A percentile compares a stretch with the other conserved stretches of the same genome.
Conservation (phyloP, 1,284 basidiomycete species). For the Malassezia vespertilionis region DNA sequence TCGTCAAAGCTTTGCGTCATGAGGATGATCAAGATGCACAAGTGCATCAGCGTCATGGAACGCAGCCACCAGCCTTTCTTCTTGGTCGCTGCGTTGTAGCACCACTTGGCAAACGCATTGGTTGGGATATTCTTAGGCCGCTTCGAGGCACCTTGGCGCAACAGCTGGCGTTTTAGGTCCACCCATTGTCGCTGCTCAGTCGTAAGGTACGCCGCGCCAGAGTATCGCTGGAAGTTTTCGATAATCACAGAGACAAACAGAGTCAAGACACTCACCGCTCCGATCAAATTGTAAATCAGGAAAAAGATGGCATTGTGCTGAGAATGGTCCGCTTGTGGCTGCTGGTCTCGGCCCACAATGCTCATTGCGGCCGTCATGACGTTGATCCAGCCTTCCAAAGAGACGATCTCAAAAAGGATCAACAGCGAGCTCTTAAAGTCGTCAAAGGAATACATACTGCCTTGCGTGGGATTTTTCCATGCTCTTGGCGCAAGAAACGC, state of each 20-base stretch:
- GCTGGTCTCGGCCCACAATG: conserved; percentile 56
- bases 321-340: conserved; percentile 33
- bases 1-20: conserved; percentile 73
- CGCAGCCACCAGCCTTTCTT: conserved; percentile 92
- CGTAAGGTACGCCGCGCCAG: conserved; percentile 62
- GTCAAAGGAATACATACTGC: conserved; percentile 83
- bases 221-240: conserved; percentile 75
- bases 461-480: conserved; percentile 76
- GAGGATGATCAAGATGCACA: conserved; percentile 71
- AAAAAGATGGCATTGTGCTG: conserved; percentile 70
- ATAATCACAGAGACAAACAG: conserved; percentile 69
- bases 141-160: conserved; percentile 73
- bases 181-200: conserved; percentile 90
- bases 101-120: conserved; percentile 64
- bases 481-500: conserved; percentile 68
- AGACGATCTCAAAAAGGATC: conserved; percentile 93
- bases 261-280: conserved; percentile 63
- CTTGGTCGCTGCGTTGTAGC: conserved; percentile 74
- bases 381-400: conserved; percentile 85
- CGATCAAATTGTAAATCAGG: conserved; percentile 81
- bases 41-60: conserved; percentile 68
- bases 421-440: conserved; percentile 72
- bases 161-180: conserved; percentile 77
- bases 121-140: conserved; percentile 59
- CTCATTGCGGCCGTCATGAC: conserved; percentile 75